A percentile compares a stretch with the other conserved stretches of the same genome.
phyloP scores from a whole-genome alignment of 495 filamentous ascomycete genomes.

The Aspergillus biplanus region DNA sequence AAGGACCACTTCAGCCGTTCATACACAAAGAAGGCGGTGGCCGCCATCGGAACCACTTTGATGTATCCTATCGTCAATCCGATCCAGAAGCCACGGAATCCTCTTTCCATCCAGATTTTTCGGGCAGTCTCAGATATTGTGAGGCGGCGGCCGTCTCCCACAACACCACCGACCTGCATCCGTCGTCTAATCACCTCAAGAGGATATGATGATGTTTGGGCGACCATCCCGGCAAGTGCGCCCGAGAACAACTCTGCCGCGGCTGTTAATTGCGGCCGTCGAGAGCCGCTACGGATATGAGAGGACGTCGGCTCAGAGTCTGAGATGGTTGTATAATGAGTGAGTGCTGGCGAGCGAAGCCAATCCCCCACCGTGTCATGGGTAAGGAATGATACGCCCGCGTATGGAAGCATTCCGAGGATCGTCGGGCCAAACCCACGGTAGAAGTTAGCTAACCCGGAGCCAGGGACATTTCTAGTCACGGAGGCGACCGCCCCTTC shows the following conservation, averaged over 20 bases:
- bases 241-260: conserved; percentile 82
- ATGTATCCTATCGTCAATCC: conserved; percentile 93
- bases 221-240: conserved; percentile 81
- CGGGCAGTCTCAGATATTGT: conserved; percentile 76
- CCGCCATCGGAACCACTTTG: conserved; percentile 90
- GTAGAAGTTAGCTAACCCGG: conserved; percentile 88
- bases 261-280: conserved; percentile 57
- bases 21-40: conserved; percentile 77
- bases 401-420: conserved; percentile 93
- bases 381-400: conserved; percentile 94
- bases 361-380: conserved; percentile 87
- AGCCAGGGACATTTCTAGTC: conserved; percentile 54
- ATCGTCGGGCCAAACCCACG: conserved; percentile 90
- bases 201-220: conserved; percentile 90
- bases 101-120: conserved; percentile 74
- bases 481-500: conserved; percentile 40
- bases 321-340: conserved; percentile 68
- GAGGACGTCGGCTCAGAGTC: conserved; percentile 31
- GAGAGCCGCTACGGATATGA: conserved; percentile 29
- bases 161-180: conserved; percentile 95
- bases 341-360: conserved; percentile 66
- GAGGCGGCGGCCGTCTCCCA: conserved; percentile 82
- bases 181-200: conserved; percentile 87
- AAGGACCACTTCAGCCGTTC: conserved; percentile 77
- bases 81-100: conserved; percentile 85